Conservation (phyloP, 2,329 filamentous ascomycete genomes). For the Capronia americana region DNA sequence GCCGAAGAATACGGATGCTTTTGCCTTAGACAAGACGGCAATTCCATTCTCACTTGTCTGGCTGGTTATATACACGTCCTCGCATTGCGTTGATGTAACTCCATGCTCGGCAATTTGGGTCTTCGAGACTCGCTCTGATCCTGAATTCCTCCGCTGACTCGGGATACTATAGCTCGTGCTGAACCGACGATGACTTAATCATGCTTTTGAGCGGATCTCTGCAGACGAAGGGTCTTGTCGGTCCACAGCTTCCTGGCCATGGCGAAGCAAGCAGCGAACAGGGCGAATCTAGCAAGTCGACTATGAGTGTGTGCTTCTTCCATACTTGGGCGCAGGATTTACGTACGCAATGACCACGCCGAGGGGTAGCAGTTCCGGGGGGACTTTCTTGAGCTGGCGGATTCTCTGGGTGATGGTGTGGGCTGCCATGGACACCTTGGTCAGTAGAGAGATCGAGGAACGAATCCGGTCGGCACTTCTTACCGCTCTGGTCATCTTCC, state of each 20-base stretch:
- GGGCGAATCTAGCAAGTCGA: constrained; percentile 60
- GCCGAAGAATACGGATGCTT: background rate
- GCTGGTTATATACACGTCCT: constrained; percentile 47
- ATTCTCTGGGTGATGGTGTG: constrained; percentile 97
- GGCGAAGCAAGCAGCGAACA: constrained; percentile 83
- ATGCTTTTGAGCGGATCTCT: constrained; percentile 52
- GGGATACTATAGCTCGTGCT: background rate
- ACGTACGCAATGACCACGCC: constrained; percentile 86
- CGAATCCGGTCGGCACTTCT: constrained; percentile 34
- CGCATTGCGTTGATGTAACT: constrained; percentile 38
- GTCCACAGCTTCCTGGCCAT: constrained; percentile 78
- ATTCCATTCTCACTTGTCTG: constrained; percentile 11
- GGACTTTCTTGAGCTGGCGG: constrained; percentile 85
- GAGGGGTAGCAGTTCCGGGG: constrained; percentile 91
- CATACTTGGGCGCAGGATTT: background rate
- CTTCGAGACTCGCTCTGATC: constrained; percentile 3
- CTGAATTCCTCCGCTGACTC: background rate
- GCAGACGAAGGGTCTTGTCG: constrained; percentile 92
- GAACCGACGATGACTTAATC: constrained; percentile 40
- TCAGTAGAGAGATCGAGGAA: constrained; percentile 23
- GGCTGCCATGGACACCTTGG: constrained; percentile 61
- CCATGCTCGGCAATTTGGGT: constrained; percentile 39
- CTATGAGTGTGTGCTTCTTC: constrained; percentile 9
- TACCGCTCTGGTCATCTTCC: constrained; percentile 71
- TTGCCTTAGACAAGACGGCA: constrained; percentile 4